Conservation (phyloP, 345 rosid species). For the Trapa bicornis region DNA sequence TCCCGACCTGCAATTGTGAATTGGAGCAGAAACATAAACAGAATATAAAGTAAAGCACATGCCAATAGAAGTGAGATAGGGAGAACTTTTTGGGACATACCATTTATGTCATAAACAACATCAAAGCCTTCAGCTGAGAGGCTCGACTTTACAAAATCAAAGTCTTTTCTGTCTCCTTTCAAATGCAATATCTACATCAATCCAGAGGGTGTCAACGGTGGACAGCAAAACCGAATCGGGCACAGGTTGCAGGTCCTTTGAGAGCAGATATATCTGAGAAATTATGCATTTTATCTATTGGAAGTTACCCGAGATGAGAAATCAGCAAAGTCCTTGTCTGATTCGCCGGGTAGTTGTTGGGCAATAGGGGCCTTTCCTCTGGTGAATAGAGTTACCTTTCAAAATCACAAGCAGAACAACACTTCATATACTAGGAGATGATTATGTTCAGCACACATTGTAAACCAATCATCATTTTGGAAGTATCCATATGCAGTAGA, state of each 20-base stretch:
- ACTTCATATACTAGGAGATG: background rate
- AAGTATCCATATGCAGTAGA: background rate
- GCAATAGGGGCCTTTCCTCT: constrained; percentile 88
- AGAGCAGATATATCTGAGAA: background rate
- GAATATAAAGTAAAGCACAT: background rate
- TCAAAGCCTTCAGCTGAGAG: constrained; percentile 88
- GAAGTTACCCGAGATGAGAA: constrained; percentile 72
- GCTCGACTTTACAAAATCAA: constrained; percentile 88
- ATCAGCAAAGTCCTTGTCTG: constrained; percentile 69
- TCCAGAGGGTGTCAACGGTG: constrained; percentile 2
- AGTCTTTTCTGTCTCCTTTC: constrained; percentile 95
- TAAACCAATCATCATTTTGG: background rate
- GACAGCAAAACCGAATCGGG: background rate
- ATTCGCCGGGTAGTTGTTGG: constrained; percentile 78
- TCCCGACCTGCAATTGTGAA: constrained; percentile 49
- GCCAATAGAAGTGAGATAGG: background rate
- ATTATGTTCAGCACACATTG: background rate
- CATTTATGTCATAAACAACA: constrained; percentile 91
- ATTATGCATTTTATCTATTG: background rate
- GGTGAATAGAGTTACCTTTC: constrained; percentile 85
- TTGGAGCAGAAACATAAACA: background rate
- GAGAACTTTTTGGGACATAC: constrained; percentile 16
- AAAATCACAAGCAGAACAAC: constrained; percentile 2
- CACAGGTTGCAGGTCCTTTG: background rate
- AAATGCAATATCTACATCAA: constrained; percentile 69